Evolutionary conservation across 768 basidiomycete species (phyloP).

Genomic region (Scleroderma bovista): DNA sequence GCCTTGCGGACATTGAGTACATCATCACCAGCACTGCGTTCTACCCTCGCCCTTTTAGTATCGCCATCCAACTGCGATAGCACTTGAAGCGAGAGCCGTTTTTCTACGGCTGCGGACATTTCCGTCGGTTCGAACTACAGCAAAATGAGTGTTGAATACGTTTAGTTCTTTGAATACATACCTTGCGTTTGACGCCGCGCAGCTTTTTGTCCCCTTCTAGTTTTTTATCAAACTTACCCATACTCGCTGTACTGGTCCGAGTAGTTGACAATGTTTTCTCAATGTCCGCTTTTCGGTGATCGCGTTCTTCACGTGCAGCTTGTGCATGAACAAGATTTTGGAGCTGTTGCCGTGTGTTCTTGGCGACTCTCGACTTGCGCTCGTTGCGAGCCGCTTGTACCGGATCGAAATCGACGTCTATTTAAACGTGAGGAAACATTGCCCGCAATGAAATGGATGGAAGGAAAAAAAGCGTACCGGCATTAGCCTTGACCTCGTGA

Average conservation of each 20-base stretch:
- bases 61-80: constrained; percentile 73
- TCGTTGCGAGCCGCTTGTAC: constrained; percentile 66
- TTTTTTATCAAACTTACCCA: constrained; percentile 90
- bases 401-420: constrained; percentile 80
- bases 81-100: constrained; percentile 66
- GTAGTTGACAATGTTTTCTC: constrained; percentile 72
- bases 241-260: constrained; percentile 83
- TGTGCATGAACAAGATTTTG: constrained; percentile 67
- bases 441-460: background rate
- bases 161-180: constrained; percentile 19
- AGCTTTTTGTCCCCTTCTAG: constrained; percentile 90
- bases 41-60: constrained; percentile 47
- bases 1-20: constrained; percentile 88
- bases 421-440: background rate
- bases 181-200: constrained; percentile 90
- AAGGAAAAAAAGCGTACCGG: constrained; percentile 46
- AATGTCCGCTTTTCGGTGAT: constrained; percentile 64
- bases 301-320: constrained; percentile 29
- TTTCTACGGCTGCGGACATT: constrained; percentile 58
- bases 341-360: constrained; percentile 75
- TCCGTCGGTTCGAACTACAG: constrained; percentile 82
- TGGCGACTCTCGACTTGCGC: constrained; percentile 74
- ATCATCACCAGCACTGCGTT: constrained; percentile 35
- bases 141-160: background rate
- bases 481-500: constrained; percentile 81